Conservation (phyloP, 495 filamentous ascomycete species). For the Aspergillus asperescens region DNA sequence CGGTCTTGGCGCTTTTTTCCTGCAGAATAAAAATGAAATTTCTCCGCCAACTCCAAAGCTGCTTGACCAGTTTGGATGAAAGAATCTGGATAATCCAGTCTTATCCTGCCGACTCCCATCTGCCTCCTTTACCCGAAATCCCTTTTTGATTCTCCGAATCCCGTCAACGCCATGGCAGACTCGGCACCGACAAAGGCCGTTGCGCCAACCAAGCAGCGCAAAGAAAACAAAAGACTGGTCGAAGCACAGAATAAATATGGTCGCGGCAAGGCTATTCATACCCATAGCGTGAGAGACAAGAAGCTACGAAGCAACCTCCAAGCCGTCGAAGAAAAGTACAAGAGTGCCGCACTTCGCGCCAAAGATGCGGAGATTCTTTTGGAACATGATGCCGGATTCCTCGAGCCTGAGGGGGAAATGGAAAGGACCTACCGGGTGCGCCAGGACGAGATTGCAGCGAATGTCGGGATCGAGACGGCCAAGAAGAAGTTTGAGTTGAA, state of each 20-base stretch:
- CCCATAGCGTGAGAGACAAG: slow-evolving; percentile 66
- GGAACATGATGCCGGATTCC: slow-evolving; percentile 78
- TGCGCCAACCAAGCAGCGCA: slow-evolving; percentile 29
- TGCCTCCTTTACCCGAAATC: slow-evolving; percentile 8
- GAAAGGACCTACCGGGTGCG: slow-evolving; percentile 88
- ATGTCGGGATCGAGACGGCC: slow-evolving; percentile 73
- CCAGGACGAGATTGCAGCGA: slow-evolving; percentile 76
- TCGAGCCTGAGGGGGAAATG: slow-evolving; percentile 83
- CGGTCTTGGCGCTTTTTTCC: slow-evolving; percentile 26
- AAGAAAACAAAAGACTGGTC: slow-evolving; percentile 35
- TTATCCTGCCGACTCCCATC: neutral
- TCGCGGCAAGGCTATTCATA: slow-evolving; percentile 62
- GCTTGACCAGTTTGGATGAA: neutral
- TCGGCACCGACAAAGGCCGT: slow-evolving; percentile 32
- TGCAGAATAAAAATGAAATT: slow-evolving; percentile 23
- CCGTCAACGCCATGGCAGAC: slow-evolving; percentile 18
- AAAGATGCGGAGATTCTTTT: slow-evolving; percentile 94
- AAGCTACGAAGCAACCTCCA: slow-evolving; percentile 79
- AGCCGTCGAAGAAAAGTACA: slow-evolving; percentile 72
- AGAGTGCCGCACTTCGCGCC: slow-evolving; percentile 70
- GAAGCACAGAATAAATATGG: slow-evolving; percentile 79
- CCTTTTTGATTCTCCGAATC: neutral
- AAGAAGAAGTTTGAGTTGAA: slow-evolving; percentile 91
- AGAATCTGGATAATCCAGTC: neutral
- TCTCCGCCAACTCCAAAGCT: neutral